Conservation (phyloP, 2,329 filamentous ascomycete species). For the Rhexocercosporidium sp. region DNA sequence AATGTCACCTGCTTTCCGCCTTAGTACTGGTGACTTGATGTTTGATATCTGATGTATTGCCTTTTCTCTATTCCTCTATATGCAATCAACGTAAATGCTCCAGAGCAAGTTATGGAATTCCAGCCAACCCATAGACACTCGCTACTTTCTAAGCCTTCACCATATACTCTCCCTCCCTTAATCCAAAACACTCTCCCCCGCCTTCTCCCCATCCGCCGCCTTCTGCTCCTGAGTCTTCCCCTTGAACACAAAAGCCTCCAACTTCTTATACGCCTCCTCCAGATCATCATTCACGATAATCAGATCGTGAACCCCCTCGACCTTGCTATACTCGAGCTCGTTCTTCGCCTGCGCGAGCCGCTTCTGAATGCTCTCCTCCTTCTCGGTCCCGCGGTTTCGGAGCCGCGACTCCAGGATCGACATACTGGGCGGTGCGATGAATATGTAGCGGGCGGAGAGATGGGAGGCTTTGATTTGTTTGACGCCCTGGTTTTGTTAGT, state of each 20-base stretch:
- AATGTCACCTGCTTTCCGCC: not conserved
- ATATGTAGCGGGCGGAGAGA: constrained; percentile 80
- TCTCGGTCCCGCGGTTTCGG: constrained; percentile 78
- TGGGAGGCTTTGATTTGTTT: constrained; percentile 86
- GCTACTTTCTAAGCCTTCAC: not conserved
- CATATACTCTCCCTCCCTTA: not conserved
- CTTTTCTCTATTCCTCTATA: constrained; percentile 22
- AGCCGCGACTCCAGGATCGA: constrained; percentile 76
- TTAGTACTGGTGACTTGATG: not conserved
- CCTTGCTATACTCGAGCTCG: constrained; percentile 76
- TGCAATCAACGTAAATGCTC: constrained; percentile 9
- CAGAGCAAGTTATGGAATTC: constrained; percentile 1
- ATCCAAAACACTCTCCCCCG: constrained; percentile 28
- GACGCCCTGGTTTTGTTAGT: constrained; percentile 64
- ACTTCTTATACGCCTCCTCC: constrained; percentile 59
- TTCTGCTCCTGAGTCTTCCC: constrained; percentile 28
- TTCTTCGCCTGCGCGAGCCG: constrained; percentile 72
- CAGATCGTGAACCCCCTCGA: constrained; percentile 68
- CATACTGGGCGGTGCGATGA: constrained; percentile 80
- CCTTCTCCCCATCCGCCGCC: constrained; percentile 20
- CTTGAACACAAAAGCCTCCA: constrained; percentile 56
- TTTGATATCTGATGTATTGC: not conserved
- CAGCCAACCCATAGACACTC: not conserved
- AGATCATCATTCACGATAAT: constrained; percentile 70
- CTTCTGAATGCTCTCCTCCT: constrained; percentile 72